A percentile compares a stretch with the other conserved stretches of the same genome.
These are phyloP conservation scores for Murraya paniculata DNA, from an alignment of 345 rosid genomes.

Conservation along the genomic window DNA sequence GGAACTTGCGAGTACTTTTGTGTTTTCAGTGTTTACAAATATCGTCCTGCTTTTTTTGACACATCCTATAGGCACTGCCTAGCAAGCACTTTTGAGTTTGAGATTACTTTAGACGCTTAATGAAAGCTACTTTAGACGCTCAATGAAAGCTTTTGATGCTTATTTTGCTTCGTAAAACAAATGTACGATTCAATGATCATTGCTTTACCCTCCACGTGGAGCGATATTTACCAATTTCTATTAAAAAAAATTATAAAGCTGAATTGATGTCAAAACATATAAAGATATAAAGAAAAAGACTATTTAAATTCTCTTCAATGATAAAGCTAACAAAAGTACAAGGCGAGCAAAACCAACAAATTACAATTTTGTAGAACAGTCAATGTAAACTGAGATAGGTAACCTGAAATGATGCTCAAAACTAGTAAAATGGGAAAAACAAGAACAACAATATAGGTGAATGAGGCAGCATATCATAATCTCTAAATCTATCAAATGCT, in stretches of 20 bases:
- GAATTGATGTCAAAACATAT: neutral
- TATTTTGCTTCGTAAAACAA: neutral
- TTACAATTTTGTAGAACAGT: conserved; percentile 23
- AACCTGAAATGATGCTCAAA: conserved; percentile 20
- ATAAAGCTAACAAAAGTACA: conserved; percentile 16
- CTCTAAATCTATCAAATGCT: neutral
- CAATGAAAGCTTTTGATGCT: neutral
- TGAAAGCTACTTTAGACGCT: neutral
- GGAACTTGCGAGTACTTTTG: neutral
- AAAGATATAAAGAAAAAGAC: neutral
- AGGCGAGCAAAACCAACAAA: conserved; percentile 9
- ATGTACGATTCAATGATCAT: neutral
- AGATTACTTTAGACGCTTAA: neutral
- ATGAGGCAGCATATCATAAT: neutral
- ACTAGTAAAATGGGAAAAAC: conserved; percentile 4
- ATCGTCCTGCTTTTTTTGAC: neutral
- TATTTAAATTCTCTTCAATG: conserved; percentile 7
- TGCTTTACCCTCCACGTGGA: neutral
- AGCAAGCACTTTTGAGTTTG: neutral
- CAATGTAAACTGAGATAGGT: neutral
- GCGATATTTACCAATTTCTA: neutral
- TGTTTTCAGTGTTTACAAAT: too few species aligned
- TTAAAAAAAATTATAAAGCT: neutral
- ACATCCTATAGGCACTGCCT: neutral
- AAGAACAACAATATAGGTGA: neutral